Evolutionary conservation across 75 land plant species (phyloP), one percentile per base, ranked within the genome.

Genomic region (Gnetum montanum): DNA sequence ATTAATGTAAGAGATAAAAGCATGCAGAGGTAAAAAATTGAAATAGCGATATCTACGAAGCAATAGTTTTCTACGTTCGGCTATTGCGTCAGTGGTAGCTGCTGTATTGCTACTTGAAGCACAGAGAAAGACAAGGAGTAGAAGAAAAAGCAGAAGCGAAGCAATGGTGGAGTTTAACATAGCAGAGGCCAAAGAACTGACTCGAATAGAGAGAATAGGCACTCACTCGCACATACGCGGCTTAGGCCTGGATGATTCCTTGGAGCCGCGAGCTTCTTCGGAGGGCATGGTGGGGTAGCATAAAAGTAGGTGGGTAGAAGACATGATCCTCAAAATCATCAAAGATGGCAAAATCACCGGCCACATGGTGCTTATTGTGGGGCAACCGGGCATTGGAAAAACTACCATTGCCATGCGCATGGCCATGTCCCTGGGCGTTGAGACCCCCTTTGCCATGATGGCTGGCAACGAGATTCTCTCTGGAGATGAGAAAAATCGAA

Each of bases 191-290:
- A 71, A 74, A 38, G 98, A 94, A 58, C 62, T 94, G 37, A 89
- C 96, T 3, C 69, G 85, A 43, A 73, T 94, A 4, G 98, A 94
- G 68, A 86, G 96, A 49, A 86, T 90, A 16, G 99, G 99, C 6
- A 88, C 96, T 3, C 99, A 94, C 75, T 94, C 99, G 16, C 98
- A 94, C 76, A 94, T 94, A 60, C 78, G 96, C 6, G 98, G 98
- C 33, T 80, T 94, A 5, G 96, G 96, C 18, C 72, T 94, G 15
- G 96, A 94, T 62, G 80, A 85, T 51, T 50, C 88, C 49, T 68
- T 94, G 3, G 85, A 94, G 53, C 73, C 99, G 49, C 87, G 91
- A 62, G 49, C 53, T 35, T 72, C 72, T 46, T 94, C 98, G 6
- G 85, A 94, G 46, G 98, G 98, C 29, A 94, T 94, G 96, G 91